A percentile compares a stretch with the other conserved stretches of the same genome.
Conservation (phyloP, 1,139 yeast species). For the Maudiozyma humilis region DNA sequence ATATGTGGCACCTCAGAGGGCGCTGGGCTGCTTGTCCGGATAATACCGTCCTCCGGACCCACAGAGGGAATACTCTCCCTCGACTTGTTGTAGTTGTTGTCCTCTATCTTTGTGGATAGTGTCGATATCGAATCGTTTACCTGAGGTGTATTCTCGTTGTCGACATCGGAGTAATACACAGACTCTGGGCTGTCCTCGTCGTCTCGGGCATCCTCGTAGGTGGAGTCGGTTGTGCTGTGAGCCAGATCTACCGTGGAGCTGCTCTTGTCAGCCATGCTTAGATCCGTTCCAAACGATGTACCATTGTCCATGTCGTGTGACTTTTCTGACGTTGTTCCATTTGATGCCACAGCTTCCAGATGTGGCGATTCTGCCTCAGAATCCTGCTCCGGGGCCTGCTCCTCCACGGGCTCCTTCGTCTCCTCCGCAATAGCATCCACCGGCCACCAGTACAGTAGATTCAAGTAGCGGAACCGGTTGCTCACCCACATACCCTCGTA, state of each 20-base stretch:
- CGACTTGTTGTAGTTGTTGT: neutral
- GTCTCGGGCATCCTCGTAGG: neutral
- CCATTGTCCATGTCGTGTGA: neutral
- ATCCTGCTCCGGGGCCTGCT: no score
- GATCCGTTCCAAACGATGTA: neutral
- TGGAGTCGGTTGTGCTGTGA: no score
- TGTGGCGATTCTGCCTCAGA: no score
- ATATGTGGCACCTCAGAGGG: neutral
- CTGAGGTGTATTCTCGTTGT: neutral
- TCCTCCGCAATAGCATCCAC: conserved; percentile 10
- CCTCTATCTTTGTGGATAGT: neutral
- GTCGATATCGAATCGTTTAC: neutral
- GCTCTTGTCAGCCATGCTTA: neutral
- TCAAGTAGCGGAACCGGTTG: conserved; percentile 61
- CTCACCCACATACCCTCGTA: conserved; percentile 94
- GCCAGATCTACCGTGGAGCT: no score
- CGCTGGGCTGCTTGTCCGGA: neutral
- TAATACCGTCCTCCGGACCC: neutral
- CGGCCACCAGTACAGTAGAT: conserved; percentile 31
- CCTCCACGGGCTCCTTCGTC: neutral
- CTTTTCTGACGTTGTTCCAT: no score
- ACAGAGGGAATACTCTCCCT: neutral
- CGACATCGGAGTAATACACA: neutral
- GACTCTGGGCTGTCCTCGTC: neutral
- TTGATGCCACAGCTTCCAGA: no score